Evolutionary conservation across 192 early-diverging fungal species (phyloP), one percentile per base, ranked within the genome.

Genomic region (Paraglomus brasilianum): DNA sequence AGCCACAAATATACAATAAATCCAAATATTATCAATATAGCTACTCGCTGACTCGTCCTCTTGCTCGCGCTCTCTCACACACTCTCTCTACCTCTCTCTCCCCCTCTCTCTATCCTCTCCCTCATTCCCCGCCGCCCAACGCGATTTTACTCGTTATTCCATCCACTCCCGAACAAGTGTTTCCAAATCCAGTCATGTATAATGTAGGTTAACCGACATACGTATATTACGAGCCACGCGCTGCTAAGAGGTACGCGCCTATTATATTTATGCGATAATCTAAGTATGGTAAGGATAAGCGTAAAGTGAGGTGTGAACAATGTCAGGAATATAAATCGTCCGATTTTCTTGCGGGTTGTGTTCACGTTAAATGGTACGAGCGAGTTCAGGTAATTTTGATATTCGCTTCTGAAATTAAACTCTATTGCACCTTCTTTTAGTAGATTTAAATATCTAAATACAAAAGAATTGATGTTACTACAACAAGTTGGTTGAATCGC

Each of bases 361-460:
- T 24, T 61, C 24, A 70, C 68, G 19, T 74, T 58, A 50, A 72
- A 78, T 0, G 72, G 72, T 8, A 71, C 55, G 9, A 78, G 58
- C 24, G 76, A 63, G 24, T 8, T 39, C 8, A 78, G 66, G 50
- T 78, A 78, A 2, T 19, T 9, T 49, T 74, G 76, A 48, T 74
- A 78, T 11, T 48, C 66, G 1, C 58, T 56, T 4, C 71, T 69
- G 14, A 78, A 46, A 21, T 72, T 53, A 44, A 74, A 66, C 24
- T 74, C 66, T 5, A 64, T 70, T 41, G 76, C 76, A 0, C 76
- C 76, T 1, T 56, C 36, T 4, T 58, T 66, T 10, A 78, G 55
- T 4, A 78, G 55, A 52, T 62, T 71, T 38, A 72, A 71, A 70
- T 78, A 78, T 13, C 76, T 73, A 0, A 51, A 62, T 30, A 44